Base-by-base conservation (phyloP, 2,329 filamentous ascomycete species). In the Colletotrichum sp. region DNA sequence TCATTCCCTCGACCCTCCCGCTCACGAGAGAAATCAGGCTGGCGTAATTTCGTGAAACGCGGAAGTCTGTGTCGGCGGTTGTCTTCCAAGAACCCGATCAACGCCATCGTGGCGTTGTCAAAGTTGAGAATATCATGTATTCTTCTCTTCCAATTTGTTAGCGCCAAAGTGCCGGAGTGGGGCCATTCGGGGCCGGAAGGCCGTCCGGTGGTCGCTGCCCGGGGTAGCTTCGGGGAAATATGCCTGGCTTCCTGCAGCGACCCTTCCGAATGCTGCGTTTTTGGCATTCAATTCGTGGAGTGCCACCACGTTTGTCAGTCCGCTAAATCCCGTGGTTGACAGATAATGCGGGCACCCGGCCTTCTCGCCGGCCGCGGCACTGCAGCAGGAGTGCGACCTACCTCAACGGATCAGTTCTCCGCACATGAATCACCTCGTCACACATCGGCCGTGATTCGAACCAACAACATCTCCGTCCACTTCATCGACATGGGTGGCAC, bases 41-140 rank as follows among this genome's bases (percentile, higher is more conserved):
- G 43, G 43, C 2, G 0, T 52, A 4, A 5, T 13, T 52, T 2
- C 10, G 4, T 5, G n/a, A 21, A 21, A 52, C 5, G 0, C n/a
- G 43, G 2, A 52, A 13, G 4, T 13, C 43, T 52, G 1, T 13
- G n/a, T 21, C n/a, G 18, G 2, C 4, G 3, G 4, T 1, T 21
- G 10, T 21, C 3, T 7, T 8, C 10, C 10, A 7, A 12, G 4
- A 13, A 52, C 4, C 3, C 10, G 10, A 52, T n/a, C 43, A n/a
- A n/a, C 0, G n/a, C 6, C 6, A 10, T 21, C 1, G 10, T 48
- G 43, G n/a, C 18, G 6, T 21, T n/a, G 43, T 21, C n/a, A 4
- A 3, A 48, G 43, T 48, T 48, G 43, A 5, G 2, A 48, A n/a
- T 48, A 0, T 2, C 39, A n/a, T 6, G 39, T 6, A 12, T n/a